Evolutionary conservation across 192 early-diverging fungal genomes (phyloP).

Genomic region (Coemansia sp.): DNA sequence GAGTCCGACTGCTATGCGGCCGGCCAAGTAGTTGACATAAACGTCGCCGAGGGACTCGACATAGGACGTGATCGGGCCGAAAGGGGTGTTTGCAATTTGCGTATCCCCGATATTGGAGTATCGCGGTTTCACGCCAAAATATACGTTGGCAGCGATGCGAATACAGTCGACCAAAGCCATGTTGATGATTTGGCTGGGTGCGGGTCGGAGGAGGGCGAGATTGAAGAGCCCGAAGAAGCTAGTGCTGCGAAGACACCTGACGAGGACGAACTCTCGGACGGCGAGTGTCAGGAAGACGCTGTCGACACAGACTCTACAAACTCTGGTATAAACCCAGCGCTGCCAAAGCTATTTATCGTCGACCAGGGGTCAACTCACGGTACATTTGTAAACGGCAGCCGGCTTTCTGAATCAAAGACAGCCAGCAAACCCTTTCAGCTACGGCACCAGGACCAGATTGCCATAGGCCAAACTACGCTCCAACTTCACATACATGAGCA

Average conservation of each 20-base stretch:
- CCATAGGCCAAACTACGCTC: slow-evolving; percentile 63
- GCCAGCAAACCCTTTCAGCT: slow-evolving; percentile 64
- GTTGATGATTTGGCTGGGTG: background rate
- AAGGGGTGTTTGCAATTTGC: slow-evolving; percentile 49
- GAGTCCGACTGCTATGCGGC: slow-evolving; percentile 52
- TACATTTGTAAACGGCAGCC: slow-evolving; percentile 68
- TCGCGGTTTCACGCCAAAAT: slow-evolving; percentile 69
- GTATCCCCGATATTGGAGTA: slow-evolving; percentile 66
- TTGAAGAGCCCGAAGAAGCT: slow-evolving; percentile 15
- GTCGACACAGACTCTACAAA: background rate
- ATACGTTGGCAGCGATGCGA: slow-evolving; percentile 33
- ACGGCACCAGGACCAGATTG: slow-evolving; percentile 61
- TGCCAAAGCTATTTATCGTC: slow-evolving; percentile 53
- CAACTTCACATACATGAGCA: slow-evolving; percentile 67
- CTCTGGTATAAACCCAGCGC: background rate
- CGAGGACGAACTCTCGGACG: slow-evolving; percentile 21
- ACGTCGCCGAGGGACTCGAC: slow-evolving; percentile 55
- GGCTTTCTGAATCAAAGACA: slow-evolving; percentile 66
- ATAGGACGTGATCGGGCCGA: slow-evolving; percentile 65
- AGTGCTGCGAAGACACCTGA: background rate
- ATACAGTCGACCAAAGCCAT: slow-evolving; percentile 18
- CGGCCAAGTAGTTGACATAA: slow-evolving; percentile 59
- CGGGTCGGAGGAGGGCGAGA: slow-evolving; percentile 46
- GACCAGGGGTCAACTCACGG: slow-evolving; percentile 78
- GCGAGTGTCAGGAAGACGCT: slow-evolving; percentile 19